Evolutionary conservation across 2,329 filamentous ascomycete genomes (phyloP), one percentile per base, ranked within the genome.

Genomic region (Fusarium acutatum): DNA sequence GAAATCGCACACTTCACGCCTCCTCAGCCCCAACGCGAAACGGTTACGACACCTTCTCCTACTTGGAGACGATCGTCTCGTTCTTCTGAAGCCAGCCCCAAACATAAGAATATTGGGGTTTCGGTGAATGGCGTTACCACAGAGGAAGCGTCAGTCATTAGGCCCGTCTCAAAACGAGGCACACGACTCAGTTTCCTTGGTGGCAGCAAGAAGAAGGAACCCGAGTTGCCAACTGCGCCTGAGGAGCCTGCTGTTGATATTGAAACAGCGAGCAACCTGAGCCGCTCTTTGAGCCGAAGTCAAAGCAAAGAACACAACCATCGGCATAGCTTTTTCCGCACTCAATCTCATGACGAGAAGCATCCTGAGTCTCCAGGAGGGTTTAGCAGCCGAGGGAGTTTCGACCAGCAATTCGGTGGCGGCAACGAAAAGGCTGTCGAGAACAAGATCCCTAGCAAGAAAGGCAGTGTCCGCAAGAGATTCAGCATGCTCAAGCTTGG

Each of bases 401-500:
- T 79, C 47, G 80, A 82, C 41, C 73, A 81, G 54, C 73, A 78
- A 20, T 66, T 77, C 11, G 72, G 71, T 12, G 67, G 71, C 18
- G 72, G 75, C 18, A 76, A 77, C 26, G 71, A 78, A 15, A 75
- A 79, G 50, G 60, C 77, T 28, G 60, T 63, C 2, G 75, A 79
- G 37, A 80, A 78, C 47, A 85, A 82, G 41, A 79, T 81, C 15
- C 54, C 84, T 41, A 80, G 82, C 63, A 86, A 87, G 78, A 88
- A 88, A 59, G 89, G 88, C 40, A 92, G 91, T 65, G 89, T 97
- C 74, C 90, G 92, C 83, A 96, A 94, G 84, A 85, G 94, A 78
- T 86, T 97, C 74, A 96, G 93, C 80, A 85, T 95, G 77, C 85
- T 97, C 78, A 93, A 92, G 80, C 86, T 95, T 57, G 91, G 92